A percentile compares a stretch with the other conserved stretches of the same genome.
Evolutionary conservation across 1,139 yeast genomes (phyloP).

Genomic region (Spencermartinsiella ligniputridi): DNA sequence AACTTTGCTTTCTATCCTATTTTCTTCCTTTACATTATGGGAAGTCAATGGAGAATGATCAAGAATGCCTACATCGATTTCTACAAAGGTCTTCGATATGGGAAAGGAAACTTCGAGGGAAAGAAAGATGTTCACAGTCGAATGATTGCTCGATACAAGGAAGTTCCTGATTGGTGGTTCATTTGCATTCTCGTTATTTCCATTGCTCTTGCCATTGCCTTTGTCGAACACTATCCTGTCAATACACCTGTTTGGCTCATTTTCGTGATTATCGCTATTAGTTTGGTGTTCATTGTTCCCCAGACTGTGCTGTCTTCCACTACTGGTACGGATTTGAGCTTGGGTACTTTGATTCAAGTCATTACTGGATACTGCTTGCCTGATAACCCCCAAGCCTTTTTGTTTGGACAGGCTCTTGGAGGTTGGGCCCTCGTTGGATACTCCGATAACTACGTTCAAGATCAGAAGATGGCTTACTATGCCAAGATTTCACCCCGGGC

Average conservation of each 20-base stretch:
- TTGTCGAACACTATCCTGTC: slow-evolving; percentile 43
- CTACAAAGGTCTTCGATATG: slow-evolving; percentile 26
- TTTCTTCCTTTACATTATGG: slow-evolving; percentile 21
- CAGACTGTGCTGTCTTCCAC: slow-evolving; percentile 43
- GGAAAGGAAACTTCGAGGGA: slow-evolving; percentile 29
- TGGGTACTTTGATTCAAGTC: slow-evolving; percentile 53
- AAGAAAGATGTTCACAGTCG: slow-evolving; percentile 47
- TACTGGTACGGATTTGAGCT: slow-evolving; percentile 50
- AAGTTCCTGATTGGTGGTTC: slow-evolving; percentile 64
- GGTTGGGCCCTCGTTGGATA: slow-evolving; percentile 56
- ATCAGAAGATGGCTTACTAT: slow-evolving; percentile 55
- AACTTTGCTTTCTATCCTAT: slow-evolving; percentile 26
- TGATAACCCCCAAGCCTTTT: slow-evolving; percentile 57
- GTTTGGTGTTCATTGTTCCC: slow-evolving; percentile 53
- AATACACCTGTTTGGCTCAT: slow-evolving; percentile 51
- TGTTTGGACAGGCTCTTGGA: slow-evolving; percentile 53
- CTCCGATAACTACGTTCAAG: slow-evolving; percentile 53
- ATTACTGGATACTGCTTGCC: slow-evolving; percentile 60
- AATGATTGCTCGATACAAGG: slow-evolving; percentile 53
- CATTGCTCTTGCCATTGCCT: slow-evolving; percentile 45
- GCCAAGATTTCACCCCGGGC: slow-evolving; percentile 54
- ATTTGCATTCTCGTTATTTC: slow-evolving; percentile 45
- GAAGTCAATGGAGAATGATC: slow-evolving; percentile 23
- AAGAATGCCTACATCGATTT: slow-evolving; percentile 15
- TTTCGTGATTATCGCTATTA: slow-evolving; percentile 53